Evolutionary conservation across 805 yeast genomes (phyloP).

Genomic region (Metschnikowia orientalis): DNA sequence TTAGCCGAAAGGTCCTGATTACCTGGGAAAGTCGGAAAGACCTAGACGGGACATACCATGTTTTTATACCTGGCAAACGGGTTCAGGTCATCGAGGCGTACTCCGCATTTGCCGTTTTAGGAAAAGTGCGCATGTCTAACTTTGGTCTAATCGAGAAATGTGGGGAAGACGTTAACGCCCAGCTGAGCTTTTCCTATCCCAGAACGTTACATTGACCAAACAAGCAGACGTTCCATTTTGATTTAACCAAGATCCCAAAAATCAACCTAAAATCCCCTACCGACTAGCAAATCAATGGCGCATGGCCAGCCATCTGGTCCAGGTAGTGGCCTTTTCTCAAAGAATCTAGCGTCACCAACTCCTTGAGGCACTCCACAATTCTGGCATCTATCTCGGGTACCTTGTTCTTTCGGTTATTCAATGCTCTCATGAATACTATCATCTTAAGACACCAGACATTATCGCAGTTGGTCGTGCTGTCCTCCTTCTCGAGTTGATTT

Average conservation of each 20-base stretch:
- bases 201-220: too few species aligned
- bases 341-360: conserved; percentile 56
- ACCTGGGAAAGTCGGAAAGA: too few species aligned
- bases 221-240: too few species aligned
- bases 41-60: too few species aligned
- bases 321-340: conserved; percentile 57
- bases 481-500: conserved; percentile 68
- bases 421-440: conserved; percentile 43
- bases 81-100: too few species aligned
- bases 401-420: conserved; percentile 14
- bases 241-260: too few species aligned
- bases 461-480: conserved; percentile 46
- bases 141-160: conserved; percentile 4
- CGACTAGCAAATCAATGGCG: conserved; percentile 8
- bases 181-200: too few species aligned
- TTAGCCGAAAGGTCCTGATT: too few species aligned
- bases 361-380: conserved; percentile 35
- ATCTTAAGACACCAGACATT: conserved; percentile 76
- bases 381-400: conserved; percentile 8
- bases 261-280: background rate
- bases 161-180: conserved; percentile 6
- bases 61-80: too few species aligned
- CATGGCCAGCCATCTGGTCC: conserved; percentile 28
- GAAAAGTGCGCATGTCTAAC: conserved; percentile 6
- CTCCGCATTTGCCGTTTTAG: conserved; percentile 5